These are phyloP conservation scores for Rhodotorula sp. DNA, from an alignment of 1,284 basidiomycete genomes.

Conservation along the genomic window DNA sequence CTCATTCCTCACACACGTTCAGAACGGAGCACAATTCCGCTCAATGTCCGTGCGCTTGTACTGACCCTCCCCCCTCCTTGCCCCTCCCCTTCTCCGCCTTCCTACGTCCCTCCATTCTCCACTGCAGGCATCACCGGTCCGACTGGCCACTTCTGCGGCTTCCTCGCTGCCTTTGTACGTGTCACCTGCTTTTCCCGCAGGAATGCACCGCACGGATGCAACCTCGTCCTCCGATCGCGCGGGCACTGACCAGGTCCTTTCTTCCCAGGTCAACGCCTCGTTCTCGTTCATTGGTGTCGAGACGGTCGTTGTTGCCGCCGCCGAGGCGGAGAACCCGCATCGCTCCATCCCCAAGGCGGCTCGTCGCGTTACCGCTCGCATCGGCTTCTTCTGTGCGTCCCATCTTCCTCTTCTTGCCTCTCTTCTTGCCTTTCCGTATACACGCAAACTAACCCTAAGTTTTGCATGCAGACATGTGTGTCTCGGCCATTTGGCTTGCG, in stretches of 20 bases:
- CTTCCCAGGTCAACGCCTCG: conserved; percentile 28
- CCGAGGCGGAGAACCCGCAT: conserved; percentile 50
- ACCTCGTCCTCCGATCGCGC: too few relatives aligned
- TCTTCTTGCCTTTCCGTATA: conserved; percentile 65
- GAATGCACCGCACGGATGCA: too few relatives aligned
- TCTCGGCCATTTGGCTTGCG: too few relatives aligned
- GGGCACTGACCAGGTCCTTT: too few relatives aligned
- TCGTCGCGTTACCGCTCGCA: conserved; percentile 70
- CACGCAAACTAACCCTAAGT: too few relatives aligned
- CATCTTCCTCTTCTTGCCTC: conserved; percentile 75
- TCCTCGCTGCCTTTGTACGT: conserved; percentile 44
- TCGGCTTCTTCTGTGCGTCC: conserved; percentile 70
- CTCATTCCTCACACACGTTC: not conserved
- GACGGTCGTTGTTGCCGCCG: conserved; percentile 74
- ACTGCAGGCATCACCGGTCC: conserved; percentile 33
- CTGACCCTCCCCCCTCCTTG: not conserved
- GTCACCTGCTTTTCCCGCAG: too few relatives aligned
- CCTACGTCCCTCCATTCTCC: not conserved
- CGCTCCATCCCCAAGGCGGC: conserved; percentile 67
- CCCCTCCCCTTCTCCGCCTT: too few relatives aligned
- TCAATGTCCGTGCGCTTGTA: too few relatives aligned
- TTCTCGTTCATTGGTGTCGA: conserved; percentile 63
- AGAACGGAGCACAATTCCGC: too few relatives aligned
- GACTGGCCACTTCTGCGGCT: conserved; percentile 52
- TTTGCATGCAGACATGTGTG: too few relatives aligned